These are phyloP conservation scores for Raffaelea ambrosiae DNA, from an alignment of 2,329 filamentous ascomycete genomes.

Conservation along the genomic window DNA sequence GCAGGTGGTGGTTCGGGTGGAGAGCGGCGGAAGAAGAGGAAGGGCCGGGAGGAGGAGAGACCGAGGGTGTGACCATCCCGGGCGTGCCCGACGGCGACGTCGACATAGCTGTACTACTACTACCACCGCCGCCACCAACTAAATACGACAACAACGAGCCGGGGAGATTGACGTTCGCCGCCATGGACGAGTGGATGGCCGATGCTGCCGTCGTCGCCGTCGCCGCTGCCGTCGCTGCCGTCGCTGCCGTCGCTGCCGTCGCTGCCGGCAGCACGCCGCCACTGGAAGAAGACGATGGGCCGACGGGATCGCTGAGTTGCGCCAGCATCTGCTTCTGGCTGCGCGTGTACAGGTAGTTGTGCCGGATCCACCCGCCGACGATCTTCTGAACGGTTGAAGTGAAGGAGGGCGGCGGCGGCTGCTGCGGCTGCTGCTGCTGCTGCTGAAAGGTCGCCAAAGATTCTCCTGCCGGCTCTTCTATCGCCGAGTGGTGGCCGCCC, in stretches of 20 bases:
- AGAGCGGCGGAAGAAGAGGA: neutral
- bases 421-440: neutral
- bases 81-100: conserved; percentile 1
- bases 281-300: no score
- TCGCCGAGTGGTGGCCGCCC: conserved; percentile 15
- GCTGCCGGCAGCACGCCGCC: neutral
- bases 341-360: conserved; percentile 28
- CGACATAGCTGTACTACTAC: no score
- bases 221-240: neutral
- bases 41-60: no score
- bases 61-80: no score
- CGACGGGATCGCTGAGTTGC: neutral
- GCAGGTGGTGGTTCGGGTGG: no score
- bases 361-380: conserved; percentile 64
- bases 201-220: conserved; percentile 1
- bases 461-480: no score
- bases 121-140: no score
- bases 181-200: no score
- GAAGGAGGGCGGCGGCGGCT: conserved; percentile 24
- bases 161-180: no score
- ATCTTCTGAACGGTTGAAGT: conserved; percentile 34
- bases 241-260: neutral
- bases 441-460: no score
- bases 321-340: conserved; percentile 11
- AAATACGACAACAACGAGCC: no score